phyloP scores from a whole-genome alignment of 23 red algal genomes.

The Gracilaria domingensis region DNA sequence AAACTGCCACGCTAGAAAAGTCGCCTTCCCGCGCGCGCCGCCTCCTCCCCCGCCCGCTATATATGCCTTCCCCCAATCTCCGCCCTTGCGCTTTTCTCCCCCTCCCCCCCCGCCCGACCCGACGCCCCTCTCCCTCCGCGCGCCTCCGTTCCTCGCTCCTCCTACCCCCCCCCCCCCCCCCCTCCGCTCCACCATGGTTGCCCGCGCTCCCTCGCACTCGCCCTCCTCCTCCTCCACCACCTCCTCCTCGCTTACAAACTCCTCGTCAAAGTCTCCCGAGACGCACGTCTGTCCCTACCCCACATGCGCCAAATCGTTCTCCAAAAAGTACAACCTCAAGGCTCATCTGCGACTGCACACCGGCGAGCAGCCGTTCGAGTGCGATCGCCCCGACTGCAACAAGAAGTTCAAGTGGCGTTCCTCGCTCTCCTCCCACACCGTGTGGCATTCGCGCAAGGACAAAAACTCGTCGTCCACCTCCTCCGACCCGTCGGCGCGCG shows the following conservation, averaged over 20 bases:
- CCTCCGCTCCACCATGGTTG: not conserved
- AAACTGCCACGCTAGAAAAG: conserved; percentile 7
- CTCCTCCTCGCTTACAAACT: too few species aligned
- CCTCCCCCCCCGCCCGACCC: not conserved
- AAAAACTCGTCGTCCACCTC: conserved; percentile 7
- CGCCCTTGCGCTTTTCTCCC: too few species aligned
- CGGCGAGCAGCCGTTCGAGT: conserved; percentile 79
- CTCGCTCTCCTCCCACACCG: conserved; percentile 65
- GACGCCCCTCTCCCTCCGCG: not conserved
- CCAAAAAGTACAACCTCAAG: conserved; percentile 88
- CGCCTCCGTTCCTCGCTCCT: not conserved
- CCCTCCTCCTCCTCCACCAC: conserved; percentile 18
- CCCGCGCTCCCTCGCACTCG: not conserved
- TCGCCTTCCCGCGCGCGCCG: not conserved
- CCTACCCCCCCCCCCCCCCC: not conserved
- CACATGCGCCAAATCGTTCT: conserved; percentile 77
- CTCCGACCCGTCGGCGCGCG: not conserved
- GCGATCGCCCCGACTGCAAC: conserved; percentile 75
- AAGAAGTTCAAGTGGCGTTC: conserved; percentile 80
- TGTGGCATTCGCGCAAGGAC: conserved; percentile 78
- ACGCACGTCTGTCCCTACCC: conserved; percentile 64
- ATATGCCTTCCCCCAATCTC: not conserved
- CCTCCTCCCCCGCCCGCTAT: not conserved
- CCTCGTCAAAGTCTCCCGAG: conserved; percentile 20
- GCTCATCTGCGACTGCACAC: conserved; percentile 83